Conservation (phyloP, 345 rosid genomes). For the Citrus cavaleriei region DNA sequence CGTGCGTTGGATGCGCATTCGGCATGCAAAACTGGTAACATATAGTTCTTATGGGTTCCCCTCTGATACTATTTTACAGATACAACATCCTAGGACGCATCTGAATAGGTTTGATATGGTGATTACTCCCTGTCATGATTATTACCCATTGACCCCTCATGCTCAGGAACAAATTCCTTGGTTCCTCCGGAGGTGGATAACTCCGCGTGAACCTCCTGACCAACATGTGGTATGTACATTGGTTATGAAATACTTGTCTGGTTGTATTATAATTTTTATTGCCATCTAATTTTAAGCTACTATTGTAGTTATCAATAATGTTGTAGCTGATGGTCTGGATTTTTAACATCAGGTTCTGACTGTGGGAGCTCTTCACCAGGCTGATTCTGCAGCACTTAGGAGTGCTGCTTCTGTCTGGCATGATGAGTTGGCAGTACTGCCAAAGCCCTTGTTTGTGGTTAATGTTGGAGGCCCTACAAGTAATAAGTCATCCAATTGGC, state of each 20-base stretch:
- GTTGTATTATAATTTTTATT: conserved; percentile 7
- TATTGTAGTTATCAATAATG: neutral
- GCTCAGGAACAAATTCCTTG: conserved; percentile 65
- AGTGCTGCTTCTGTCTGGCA: conserved; percentile 71
- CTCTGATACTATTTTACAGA: conserved; percentile 40
- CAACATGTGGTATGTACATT: conserved; percentile 63
- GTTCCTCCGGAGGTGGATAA: conserved; percentile 71
- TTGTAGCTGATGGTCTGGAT: conserved; percentile 20
- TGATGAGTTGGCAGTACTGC: conserved; percentile 55
- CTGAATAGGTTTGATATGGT: conserved; percentile 83
- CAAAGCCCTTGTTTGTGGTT: conserved; percentile 85
- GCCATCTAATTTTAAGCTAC: neutral
- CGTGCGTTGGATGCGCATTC: neutral
- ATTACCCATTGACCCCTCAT: conserved; percentile 71
- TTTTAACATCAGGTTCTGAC: conserved; percentile 61
- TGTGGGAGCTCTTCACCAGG: conserved; percentile 84
- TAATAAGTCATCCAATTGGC: conserved; percentile 30
- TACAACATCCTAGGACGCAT: conserved; percentile 84
- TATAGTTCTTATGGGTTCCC: neutral
- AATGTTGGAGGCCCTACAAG: conserved; percentile 95
- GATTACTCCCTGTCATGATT: conserved; percentile 86
- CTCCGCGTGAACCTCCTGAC: conserved; percentile 75
- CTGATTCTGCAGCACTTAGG: conserved; percentile 61
- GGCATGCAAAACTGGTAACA: neutral
- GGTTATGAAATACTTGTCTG: conserved; percentile 13